Conservation (phyloP, 768 basidiomycete genomes). For the Tephrocybe rancida region DNA sequence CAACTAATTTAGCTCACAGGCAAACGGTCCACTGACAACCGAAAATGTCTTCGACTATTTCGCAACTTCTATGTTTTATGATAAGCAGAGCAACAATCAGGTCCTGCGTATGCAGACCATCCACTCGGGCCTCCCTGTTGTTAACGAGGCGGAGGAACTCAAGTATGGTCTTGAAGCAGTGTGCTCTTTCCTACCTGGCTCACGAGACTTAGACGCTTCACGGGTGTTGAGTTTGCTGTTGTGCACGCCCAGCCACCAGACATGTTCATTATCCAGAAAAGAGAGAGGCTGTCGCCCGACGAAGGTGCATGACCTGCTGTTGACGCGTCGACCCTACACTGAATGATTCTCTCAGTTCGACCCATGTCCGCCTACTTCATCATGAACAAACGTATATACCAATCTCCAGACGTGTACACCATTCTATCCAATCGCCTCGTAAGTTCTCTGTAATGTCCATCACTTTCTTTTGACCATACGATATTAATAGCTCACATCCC, state of each 20-base stretch:
- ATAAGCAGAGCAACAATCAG: constrained; percentile 92
- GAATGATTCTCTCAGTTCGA: constrained; percentile 48
- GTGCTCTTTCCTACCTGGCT: constrained; percentile 5
- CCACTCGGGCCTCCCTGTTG: constrained; percentile 75
- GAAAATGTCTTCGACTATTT: constrained; percentile 92
- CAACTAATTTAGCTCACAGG: constrained; percentile 38
- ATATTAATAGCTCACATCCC: constrained; percentile 57
- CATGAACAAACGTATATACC: constrained; percentile 87
- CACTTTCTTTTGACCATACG: neutral
- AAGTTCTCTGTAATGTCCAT: constrained; percentile 19
- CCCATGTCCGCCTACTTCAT: constrained; percentile 87
- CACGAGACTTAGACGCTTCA: constrained; percentile 59
- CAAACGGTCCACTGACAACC: constrained; percentile 72
- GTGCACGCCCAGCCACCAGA: constrained; percentile 80
- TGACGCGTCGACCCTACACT: constrained; percentile 5
- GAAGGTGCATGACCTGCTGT: constrained; percentile 54
- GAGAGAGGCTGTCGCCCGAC: constrained; percentile 80
- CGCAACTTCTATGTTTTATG: constrained; percentile 89
- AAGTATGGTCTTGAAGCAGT: constrained; percentile 48
- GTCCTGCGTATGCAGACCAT: constrained; percentile 92
- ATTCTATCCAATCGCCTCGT: constrained; percentile 86
- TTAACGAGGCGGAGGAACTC: constrained; percentile 85
- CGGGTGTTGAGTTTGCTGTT: constrained; percentile 85
- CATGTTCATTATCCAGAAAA: constrained; percentile 89
- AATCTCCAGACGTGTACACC: constrained; percentile 83